Evolutionary conservation across 1,284 basidiomycete species (phyloP).

Genomic region (Calocybe gambosa): DNA sequence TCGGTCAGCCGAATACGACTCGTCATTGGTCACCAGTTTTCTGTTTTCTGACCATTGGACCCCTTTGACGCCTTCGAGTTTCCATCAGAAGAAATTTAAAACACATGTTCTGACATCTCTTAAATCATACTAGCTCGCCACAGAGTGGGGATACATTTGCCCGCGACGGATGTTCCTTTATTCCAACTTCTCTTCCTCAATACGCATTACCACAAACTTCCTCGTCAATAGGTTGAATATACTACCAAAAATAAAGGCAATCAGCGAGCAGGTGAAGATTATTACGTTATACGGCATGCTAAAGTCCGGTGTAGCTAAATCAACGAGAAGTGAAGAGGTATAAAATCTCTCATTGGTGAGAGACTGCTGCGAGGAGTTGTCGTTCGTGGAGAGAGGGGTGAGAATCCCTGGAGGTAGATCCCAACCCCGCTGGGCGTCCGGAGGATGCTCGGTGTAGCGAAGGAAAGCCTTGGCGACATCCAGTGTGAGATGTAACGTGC

Average conservation of each 20-base stretch:
- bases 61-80: neutral
- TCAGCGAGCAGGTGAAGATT: conserved; percentile 87
- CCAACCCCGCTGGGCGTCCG: conserved; percentile 93
- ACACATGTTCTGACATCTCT: conserved; percentile 5
- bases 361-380: conserved; percentile 14
- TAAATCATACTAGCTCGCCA: neutral
- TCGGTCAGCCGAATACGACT: conserved; percentile 2
- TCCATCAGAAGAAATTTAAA: conserved; percentile 13
- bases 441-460: conserved; percentile 92
- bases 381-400: conserved; percentile 33
- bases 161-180: conserved; percentile 6
- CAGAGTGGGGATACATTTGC: conserved; percentile 1
- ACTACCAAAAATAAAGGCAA: conserved; percentile 91
- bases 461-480: conserved; percentile 84
- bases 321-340: conserved; percentile 77
- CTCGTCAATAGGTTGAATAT: conserved; percentile 86
- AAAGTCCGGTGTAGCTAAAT: conserved; percentile 95
- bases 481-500: conserved; percentile 61
- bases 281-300: conserved; percentile 99
- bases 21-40: neutral
- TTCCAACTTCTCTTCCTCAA: conserved; percentile 17
- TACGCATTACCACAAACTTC: conserved; percentile 58
- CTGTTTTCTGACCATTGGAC: neutral
- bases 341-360: conserved; percentile 49
- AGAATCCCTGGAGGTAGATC: conserved; percentile 84